Evolutionary conservation across 2,329 filamentous ascomycete species (phyloP).

Genomic region (Cladosporium halotolerans): DNA sequence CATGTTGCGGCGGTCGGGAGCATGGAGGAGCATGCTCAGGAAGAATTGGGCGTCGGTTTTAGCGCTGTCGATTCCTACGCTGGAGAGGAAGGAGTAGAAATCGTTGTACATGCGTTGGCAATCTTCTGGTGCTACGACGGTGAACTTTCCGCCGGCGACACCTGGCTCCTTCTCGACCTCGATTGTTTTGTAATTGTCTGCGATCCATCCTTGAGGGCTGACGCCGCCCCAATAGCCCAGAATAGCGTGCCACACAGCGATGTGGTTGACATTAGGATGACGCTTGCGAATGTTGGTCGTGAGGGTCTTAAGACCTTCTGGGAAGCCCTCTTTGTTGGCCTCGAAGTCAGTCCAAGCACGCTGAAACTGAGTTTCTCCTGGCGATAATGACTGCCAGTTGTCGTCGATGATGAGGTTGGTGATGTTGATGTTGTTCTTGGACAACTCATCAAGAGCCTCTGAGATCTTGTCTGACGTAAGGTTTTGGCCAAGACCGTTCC

Average conservation of each 20-base stretch:
- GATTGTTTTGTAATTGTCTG: slow-evolving; percentile 69
- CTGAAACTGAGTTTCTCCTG: slow-evolving; percentile 46
- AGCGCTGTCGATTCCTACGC: slow-evolving; percentile 72
- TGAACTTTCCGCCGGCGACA: slow-evolving; percentile 60
- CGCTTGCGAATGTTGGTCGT: slow-evolving; percentile 60
- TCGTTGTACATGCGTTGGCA: slow-evolving; percentile 75
- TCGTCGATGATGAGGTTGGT: slow-evolving; percentile 92
- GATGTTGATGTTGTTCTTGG: slow-evolving; percentile 66
- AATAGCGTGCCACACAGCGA: slow-evolving; percentile 92
- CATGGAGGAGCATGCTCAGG: slow-evolving; percentile 66
- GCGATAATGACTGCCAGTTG: slow-evolving; percentile 80
- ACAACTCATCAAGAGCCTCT: slow-evolving; percentile 64
- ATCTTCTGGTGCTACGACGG: slow-evolving; percentile 68
- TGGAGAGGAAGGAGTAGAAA: slow-evolving; percentile 76
- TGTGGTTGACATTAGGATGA: slow-evolving; percentile 68
- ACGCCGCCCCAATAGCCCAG: slow-evolving; percentile 88
- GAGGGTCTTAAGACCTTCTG: slow-evolving; percentile 67
- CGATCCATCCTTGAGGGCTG: slow-evolving; percentile 65
- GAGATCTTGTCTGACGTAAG: slow-evolving; percentile 77
- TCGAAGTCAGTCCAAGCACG: slow-evolving; percentile 75
- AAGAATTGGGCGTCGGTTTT: slow-evolving; percentile 94
- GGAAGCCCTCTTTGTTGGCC: slow-evolving; percentile 73
- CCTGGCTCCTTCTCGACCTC: slow-evolving; percentile 50
- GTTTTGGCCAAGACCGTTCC: slow-evolving; percentile 83
- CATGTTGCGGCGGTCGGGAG: slow-evolving; percentile 64